Evolutionary conservation across 495 filamentous ascomycete genomes (phyloP).

Genomic region (Penicillium tannophilum): DNA sequence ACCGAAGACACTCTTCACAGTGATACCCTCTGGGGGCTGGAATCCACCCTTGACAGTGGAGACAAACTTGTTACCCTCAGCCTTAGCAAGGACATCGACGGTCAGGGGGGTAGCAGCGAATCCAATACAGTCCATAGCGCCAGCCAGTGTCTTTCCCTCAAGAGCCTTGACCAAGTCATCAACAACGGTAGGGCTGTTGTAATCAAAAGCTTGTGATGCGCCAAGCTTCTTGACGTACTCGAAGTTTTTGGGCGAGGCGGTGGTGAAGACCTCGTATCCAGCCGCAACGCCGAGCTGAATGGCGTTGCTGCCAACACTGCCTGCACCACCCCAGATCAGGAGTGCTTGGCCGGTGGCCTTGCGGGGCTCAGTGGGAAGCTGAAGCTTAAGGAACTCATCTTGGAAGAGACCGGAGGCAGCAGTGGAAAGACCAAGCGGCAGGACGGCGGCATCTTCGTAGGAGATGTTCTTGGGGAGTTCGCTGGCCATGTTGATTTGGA

Average conservation of each 20-base stretch:
- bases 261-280: slow-evolving; percentile 59
- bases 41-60: slow-evolving; percentile 16
- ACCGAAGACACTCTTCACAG: slow-evolving; percentile 11
- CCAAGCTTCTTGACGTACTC: slow-evolving; percentile 54
- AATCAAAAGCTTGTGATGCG: slow-evolving; percentile 60
- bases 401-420: slow-evolving; percentile 26
- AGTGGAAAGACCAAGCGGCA: slow-evolving; percentile 14
- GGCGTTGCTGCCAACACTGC: slow-evolving; percentile 67
- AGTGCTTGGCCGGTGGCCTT: neutral
- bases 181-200: slow-evolving; percentile 42
- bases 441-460: slow-evolving; percentile 47
- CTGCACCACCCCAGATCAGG: slow-evolving; percentile 59
- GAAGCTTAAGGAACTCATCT: slow-evolving; percentile 13
- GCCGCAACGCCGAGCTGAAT: slow-evolving; percentile 62
- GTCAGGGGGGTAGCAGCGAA: neutral
- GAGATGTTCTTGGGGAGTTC: slow-evolving; percentile 47
- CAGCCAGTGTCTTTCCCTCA: slow-evolving; percentile 3
- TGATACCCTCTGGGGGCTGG: slow-evolving; percentile 13
- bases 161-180: slow-evolving; percentile 23
- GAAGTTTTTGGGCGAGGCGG: slow-evolving; percentile 55
- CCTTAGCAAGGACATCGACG: slow-evolving; percentile 14
- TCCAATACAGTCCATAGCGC: slow-evolving; percentile 6
- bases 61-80: slow-evolving; percentile 20
- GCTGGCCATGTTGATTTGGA: slow-evolving; percentile 34
- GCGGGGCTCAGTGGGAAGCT: slow-evolving; percentile 7